Base-by-base conservation (phyloP, 176 grass and related monocot genomes). In the Rhipidocladum racemiflorum region DNA sequence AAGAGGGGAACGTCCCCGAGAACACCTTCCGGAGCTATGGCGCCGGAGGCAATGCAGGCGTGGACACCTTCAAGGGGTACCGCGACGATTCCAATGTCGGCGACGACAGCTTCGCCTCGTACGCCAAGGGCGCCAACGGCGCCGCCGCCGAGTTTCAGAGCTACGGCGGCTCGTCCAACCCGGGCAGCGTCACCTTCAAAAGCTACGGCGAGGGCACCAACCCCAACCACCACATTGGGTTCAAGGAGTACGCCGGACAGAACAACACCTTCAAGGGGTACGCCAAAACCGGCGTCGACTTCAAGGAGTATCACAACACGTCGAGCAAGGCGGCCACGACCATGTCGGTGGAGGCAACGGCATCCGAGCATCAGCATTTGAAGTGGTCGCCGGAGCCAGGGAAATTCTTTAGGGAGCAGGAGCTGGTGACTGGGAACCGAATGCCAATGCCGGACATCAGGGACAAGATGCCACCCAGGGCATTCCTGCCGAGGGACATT, bases 371-470 rank as follows among this genome's bases (percentile, higher is more conserved):
- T 4, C 60, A n/a, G 65, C 88, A 90, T 59, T 48, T 81, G 28
- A 87, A 78, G 80, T 92, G 93, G 93, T 75, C 88, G 10, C 85
- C 89, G 1, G 93, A 96, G 85, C 88, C 93, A 1, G 93, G 93
- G 3, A 96, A 90, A 50, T 96, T 96, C 65, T 96, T 96, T 60
- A 49, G 93, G 70, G 93, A 96, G 88, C 36, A 1, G 32, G 90
- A 92, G 50, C 84, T 95, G 10, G 81, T 76, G n/a, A 17, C 65
- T 23, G 93, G 90, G 49, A 92, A 89, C 61, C 42, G 32, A 13
- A 92, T 95, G 90, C 87, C 87, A 5, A 92, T 95, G 93, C 90
- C 93, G 13, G 93, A 95, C 88, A 90, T 95, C 75, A 71, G 77
- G 49, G 90, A 92, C 75, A 91, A 83, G 82, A 90, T 92, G 85